Evolutionary conservation across 2,329 filamentous ascomycete genomes (phyloP), one percentile per base, ranked within the genome.

Genomic region (Aureobasidium sp.): DNA sequence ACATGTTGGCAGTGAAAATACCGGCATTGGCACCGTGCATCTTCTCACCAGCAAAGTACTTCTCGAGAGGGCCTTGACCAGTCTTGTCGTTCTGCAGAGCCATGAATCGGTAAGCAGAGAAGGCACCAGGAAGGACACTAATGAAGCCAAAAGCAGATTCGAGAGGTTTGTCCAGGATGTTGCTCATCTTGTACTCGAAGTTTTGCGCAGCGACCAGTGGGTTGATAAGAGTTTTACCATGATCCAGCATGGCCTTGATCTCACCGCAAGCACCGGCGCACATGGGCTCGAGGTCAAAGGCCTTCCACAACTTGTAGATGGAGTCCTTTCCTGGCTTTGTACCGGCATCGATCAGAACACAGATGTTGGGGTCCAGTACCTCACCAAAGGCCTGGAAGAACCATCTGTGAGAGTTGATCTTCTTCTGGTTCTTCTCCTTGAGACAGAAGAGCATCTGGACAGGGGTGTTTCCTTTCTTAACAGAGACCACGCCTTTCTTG

Each of bases 101-200:
- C 10, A 96, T 82, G 72, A 90, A 99, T 40, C 94, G 88, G 74
- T 99, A 99, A 21, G 94, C 94, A n/a, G 93, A 97, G 75, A 99
- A 96, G 61, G 94, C 94, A 78, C 94, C 94, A 0, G 94, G 94
- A 70, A 99, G 80, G 69, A 99, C 94, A 46, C 90, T 90, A 71
- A 99, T 97, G 77, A 97, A 99, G 49, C 94, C 94, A 73, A 99
- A 99, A 0, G 93, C 90, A 4, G 93, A 97, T 73, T 99, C 94
- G 42, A 99, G 79, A 2, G 94, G 94, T 77, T 99, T 99, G 74
- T 99, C 94, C 46, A 99, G 82, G 70, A 99, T 99, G 70, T 99
- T 99, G 74, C 90, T 96, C 88, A 99, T 96, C 81, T 99, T 99
- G 82, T 99, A 99, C 78, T 99, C 94, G 68, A 99, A 99, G 71